These are phyloP conservation scores for Streptanthus diversifolius DNA, from an alignment of 345 rosid species.

Conservation along the genomic window DNA sequence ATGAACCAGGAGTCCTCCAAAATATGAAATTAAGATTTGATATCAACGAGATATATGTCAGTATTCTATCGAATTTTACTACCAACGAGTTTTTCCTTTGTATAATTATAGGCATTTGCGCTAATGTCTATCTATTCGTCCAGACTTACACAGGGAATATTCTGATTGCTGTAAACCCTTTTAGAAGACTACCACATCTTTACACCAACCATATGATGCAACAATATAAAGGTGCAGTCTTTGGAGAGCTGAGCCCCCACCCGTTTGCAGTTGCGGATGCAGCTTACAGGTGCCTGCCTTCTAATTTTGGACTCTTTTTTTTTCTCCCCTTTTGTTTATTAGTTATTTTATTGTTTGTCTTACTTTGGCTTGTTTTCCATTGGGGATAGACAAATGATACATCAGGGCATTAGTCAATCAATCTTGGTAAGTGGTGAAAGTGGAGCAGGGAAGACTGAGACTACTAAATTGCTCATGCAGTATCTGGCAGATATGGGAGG, in stretches of 20 bases:
- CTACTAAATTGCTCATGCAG: constrained; percentile 90
- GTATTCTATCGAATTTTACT: constrained; percentile 27
- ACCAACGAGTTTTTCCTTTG: not conserved
- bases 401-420: constrained; percentile 83
- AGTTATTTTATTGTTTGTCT: constrained; percentile 10
- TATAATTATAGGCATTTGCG: not conserved
- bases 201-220: constrained; percentile 93
- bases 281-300: constrained; percentile 66
- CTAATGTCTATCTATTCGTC: constrained; percentile 15
- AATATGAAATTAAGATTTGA: constrained; percentile 92
- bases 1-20: constrained; percentile 95
- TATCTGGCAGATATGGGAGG: constrained; percentile 99
- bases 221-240: constrained; percentile 91
- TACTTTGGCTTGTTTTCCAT: constrained; percentile 15
- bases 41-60: constrained; percentile 90
- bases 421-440: constrained; percentile 99
- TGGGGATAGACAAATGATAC: constrained; percentile 67
- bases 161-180: constrained; percentile 97
- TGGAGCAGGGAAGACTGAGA: constrained; percentile 99
- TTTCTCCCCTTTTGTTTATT: not conserved
- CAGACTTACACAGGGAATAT: constrained; percentile 96
- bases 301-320: constrained; percentile 7
- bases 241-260: constrained; percentile 97
- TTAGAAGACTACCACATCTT: constrained; percentile 86
- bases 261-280: constrained; percentile 99